Evolutionary conservation across 2,329 filamentous ascomycete genomes (phyloP).

Genomic region (Microcyclospora pomicola): DNA sequence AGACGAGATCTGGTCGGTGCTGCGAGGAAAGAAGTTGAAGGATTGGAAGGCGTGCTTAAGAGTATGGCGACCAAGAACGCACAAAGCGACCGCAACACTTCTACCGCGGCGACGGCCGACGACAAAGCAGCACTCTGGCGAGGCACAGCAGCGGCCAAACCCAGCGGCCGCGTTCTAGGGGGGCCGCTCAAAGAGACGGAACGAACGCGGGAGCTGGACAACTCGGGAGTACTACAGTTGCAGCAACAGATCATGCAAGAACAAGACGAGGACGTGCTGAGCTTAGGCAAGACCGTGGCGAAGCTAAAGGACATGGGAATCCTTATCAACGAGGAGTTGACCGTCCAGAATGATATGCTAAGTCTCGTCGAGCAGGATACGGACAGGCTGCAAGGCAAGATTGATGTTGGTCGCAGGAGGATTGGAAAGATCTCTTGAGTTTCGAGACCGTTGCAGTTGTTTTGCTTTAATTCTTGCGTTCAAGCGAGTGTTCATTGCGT

Average conservation of each 20-base stretch:
- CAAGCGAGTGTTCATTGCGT: no score
- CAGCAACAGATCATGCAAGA: constrained; percentile 61
- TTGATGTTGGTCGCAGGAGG: constrained; percentile 60
- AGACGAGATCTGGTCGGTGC: constrained; percentile 56
- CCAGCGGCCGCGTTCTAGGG: constrained; percentile 54
- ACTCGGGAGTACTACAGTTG: constrained; percentile 57
- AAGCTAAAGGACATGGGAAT: constrained; percentile 67
- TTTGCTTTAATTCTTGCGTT: background rate
- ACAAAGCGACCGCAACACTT: constrained; percentile 9
- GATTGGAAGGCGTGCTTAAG: constrained; percentile 58
- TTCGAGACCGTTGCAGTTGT: background rate
- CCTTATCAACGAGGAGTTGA: constrained; percentile 60
- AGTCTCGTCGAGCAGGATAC: constrained; percentile 52
- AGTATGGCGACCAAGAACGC: constrained; percentile 41
- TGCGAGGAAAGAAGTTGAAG: constrained; percentile 60
- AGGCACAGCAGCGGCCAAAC: constrained; percentile 18
- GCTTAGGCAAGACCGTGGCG: constrained; percentile 53
- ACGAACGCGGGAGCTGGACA: constrained; percentile 62
- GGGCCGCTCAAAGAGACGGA: constrained; percentile 59
- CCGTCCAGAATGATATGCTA: constrained; percentile 57
- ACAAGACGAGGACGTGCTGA: constrained; percentile 60
- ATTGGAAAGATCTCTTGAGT: constrained; percentile 44
- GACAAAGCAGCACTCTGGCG: constrained; percentile 24
- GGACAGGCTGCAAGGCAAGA: constrained; percentile 52
- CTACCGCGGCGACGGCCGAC: constrained; percentile 22